phyloP scores from a whole-genome alignment of 768 basidiomycete genomes.

The Trametes cubensis region DNA sequence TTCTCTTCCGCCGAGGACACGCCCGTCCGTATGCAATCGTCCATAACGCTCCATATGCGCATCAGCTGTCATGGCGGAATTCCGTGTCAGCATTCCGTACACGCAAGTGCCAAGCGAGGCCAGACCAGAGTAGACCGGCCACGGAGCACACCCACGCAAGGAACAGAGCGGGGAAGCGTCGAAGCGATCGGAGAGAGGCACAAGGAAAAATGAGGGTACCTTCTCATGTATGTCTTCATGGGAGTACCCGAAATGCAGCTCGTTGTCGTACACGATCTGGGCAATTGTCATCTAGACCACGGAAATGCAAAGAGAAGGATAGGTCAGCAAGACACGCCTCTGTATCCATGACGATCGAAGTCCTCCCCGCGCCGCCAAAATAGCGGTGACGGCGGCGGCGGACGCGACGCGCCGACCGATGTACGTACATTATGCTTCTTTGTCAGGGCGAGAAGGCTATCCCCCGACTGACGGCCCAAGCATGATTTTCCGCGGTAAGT shows the following conservation, averaged over 20 bases:
- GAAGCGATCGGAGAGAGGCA: neutral
- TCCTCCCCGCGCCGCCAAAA: neutral
- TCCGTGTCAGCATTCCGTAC: slow-evolving; percentile 1
- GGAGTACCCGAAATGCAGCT: slow-evolving; percentile 76
- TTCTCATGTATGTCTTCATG: slow-evolving; percentile 76
- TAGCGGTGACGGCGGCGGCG: slow-evolving; percentile 1
- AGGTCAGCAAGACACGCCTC: slow-evolving; percentile 6
- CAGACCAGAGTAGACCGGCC: slow-evolving; percentile 2
- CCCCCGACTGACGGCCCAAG: slow-evolving; percentile 54
- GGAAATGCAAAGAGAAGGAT: neutral
- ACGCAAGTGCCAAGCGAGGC: neutral
- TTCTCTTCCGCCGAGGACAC: slow-evolving; percentile 77
- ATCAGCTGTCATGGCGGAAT: slow-evolving; percentile 45
- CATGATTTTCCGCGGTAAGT: neutral
- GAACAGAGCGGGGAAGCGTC: neutral
- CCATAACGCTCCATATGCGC: slow-evolving; percentile 92
- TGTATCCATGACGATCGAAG: slow-evolving; percentile 21
- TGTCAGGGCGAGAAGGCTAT: slow-evolving; percentile 73
- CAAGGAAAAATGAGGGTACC: slow-evolving; percentile 40
- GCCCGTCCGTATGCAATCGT: slow-evolving; percentile 84
- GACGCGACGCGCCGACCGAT: neutral
- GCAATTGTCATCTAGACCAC: slow-evolving; percentile 80
- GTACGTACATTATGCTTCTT: slow-evolving; percentile 77
- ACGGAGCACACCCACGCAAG: neutral
- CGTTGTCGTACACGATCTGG: slow-evolving; percentile 92